Conservation (phyloP, 768 basidiomycete genomes). For the Pleurotus ostreatus region DNA sequence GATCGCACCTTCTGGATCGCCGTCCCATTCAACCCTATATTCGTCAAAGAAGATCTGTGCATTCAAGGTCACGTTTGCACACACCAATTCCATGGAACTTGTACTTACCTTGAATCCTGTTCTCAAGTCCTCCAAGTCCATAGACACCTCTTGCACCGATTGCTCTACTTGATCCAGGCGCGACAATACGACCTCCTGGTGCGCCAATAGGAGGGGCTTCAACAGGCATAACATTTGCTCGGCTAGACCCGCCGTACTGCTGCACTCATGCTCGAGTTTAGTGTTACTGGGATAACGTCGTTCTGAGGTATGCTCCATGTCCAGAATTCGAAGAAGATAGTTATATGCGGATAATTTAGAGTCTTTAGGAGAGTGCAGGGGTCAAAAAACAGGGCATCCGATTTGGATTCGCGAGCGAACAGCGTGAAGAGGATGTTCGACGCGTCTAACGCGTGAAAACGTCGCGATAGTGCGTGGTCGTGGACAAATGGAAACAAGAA, state of each 20-base stretch:
- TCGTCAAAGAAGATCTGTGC: constrained; percentile 3
- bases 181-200: constrained; percentile 1
- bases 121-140: constrained; percentile 3
- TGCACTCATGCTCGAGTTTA: background rate
- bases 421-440: no score
- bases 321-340: no score
- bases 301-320: no score
- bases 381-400: no score
- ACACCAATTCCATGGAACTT: no score
- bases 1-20: no score
- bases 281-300: no score
- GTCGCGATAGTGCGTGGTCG: no score
- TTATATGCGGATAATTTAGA: no score
- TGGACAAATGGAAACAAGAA: no score
- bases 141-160: background rate
- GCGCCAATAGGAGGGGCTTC: background rate
- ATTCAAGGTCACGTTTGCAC: background rate
- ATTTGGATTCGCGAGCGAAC: background rate
- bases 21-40: background rate
- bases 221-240: background rate
- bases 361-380: no score
- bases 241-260: background rate
- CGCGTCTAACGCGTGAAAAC: no score
- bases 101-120: background rate
- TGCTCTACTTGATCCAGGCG: constrained; percentile 1